Evolutionary conservation across 345 rosid species (phyloP), one percentile per base, ranked within the genome.

Genomic region (Moricandia moricandioides): DNA sequence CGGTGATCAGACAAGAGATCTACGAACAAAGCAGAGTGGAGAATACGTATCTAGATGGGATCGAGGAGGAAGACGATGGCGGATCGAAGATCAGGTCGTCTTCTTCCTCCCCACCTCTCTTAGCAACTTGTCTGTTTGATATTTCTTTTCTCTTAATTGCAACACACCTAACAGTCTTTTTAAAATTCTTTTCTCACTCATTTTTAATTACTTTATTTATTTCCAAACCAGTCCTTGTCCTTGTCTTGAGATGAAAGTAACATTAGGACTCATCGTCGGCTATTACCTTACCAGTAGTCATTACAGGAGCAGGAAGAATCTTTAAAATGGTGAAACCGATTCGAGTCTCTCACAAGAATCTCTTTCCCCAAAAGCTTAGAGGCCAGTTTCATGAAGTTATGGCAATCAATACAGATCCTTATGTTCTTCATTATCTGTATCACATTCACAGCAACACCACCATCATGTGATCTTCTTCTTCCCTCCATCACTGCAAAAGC

Each of bases 201-300:
- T 26, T 56, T 75, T 34, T 5, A 1, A 31, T 31, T 31, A 30
- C 57, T 65, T 71, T 49, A 71, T 57, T 4, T 77, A 71, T 51
- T 72, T 13, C 77, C 30, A 37, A 27, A 66, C 16, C 63, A 78
- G 81, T 78, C 76, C 68, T 71, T 77, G 67, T 70, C 39, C 31
- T 65, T 77, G 71, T 57, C 71, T 76, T 69, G 80, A 70, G 76
- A 65, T 62, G 70, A 43, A 70, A 70, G 75, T 70, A 76, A 70
- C 71, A 64, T 10, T 26, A 47, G 2, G 4, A 24, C 45, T 62
- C 71, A 64, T 14, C 54, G 59, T 56, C 62, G 76, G 62, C 34
- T 49, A 55, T 83, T 75, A 93, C 98, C 96, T 83, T 75, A 93
- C 98, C 96, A 91, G 62, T 87, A 93, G 81, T 91, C 97, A 66